Evolutionary conservation across 192 early-diverging fungal genomes (phyloP), one percentile per base, ranked within the genome.

Genomic region (Podila minutissima): DNA sequence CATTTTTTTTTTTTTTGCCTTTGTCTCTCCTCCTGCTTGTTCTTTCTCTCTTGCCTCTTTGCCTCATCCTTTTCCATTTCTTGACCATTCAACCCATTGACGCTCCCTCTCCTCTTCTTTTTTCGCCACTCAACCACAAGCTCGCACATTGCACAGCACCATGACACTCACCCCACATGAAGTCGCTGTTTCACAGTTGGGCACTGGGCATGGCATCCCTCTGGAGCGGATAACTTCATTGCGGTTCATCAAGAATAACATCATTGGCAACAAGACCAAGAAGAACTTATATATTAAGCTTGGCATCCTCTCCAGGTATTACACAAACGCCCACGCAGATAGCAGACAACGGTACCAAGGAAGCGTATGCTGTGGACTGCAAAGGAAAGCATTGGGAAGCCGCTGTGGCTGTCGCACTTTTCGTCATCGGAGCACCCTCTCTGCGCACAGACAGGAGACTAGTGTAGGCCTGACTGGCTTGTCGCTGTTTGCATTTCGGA

Each of bases 221-320:
- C 46, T 65, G 28, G 83, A 84, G n/a, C 82, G 83, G 48, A 72
- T 89, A 19, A 86, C 83, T 62, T 87, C 89, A 24, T 68, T 90
- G 13, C 90, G 93, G 19, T 92, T 90, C 75, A 94, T 96, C 73
- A 96, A 94, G 77, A 96, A 96, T 67, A 83, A 87, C 53, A 87
- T 94, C 57, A 96, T 96, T 81, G 94, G 94, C 60, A 95, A 94
- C 72, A 87, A 85, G 60, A 92, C 92, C 20, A 94, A 94, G 71
- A 96, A 96, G 83, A 88, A 89, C 53, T 83, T 93, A 29, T 95
- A 93, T 62, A 85, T 90, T 46, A 71, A 86, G 38, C 82, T 90
- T 22, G 89, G 89, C 33, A 83, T 93, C 35, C 84, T 92, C 32
- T 82, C 91, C n/a, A 86, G 86, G 89, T 89, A 82, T 64, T 46